Conservation (phyloP, 495 filamentous ascomycete species). For the Umbilicaria muhlenbergii region DNA sequence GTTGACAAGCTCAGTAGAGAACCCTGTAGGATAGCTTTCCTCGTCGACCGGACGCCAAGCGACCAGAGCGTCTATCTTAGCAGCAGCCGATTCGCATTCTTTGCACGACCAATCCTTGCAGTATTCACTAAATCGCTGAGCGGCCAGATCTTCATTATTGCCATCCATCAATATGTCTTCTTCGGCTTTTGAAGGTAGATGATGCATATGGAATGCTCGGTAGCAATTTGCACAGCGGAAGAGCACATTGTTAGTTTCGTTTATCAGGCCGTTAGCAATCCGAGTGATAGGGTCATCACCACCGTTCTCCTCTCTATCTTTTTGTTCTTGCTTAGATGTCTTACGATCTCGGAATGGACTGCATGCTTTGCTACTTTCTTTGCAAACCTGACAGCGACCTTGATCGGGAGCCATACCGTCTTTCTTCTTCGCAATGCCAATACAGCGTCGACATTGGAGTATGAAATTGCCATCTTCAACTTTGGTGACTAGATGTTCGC, state of each 20-base stretch:
- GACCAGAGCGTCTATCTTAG: slow-evolving; percentile 54
- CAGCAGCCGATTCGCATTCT: slow-evolving; percentile 43
- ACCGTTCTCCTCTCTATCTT: slow-evolving; percentile 56
- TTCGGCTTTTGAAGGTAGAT: slow-evolving; percentile 38
- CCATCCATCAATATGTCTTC: slow-evolving; percentile 11
- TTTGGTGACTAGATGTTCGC: slow-evolving; percentile 94
- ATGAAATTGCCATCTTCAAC: slow-evolving; percentile 61
- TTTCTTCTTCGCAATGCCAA: slow-evolving; percentile 48
- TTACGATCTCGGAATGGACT: slow-evolving; percentile 51
- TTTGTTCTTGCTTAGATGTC: slow-evolving; percentile 66
- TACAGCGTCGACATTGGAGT: slow-evolving; percentile 77
- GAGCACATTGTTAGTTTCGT: slow-evolving; percentile 58
- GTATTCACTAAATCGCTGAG: slow-evolving; percentile 44
- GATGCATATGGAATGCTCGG: slow-evolving; percentile 68
- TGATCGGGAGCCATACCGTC: slow-evolving; percentile 53
- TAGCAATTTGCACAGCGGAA: slow-evolving; percentile 70
- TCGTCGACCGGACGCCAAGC: slow-evolving; percentile 66
- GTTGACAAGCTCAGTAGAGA: slow-evolving; percentile 35
- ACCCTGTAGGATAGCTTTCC: slow-evolving; percentile 28
- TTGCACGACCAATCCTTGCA: slow-evolving; percentile 55
- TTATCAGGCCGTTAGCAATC: slow-evolving; percentile 46
- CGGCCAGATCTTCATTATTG: slow-evolving; percentile 23
- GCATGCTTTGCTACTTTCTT: slow-evolving; percentile 42
- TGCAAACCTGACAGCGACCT: slow-evolving; percentile 55
- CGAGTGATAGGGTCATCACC: slow-evolving; percentile 60